Evolutionary conservation across 352 stramenopile genomes (phyloP).

Genomic region (Sclerospora graminicola): DNA sequence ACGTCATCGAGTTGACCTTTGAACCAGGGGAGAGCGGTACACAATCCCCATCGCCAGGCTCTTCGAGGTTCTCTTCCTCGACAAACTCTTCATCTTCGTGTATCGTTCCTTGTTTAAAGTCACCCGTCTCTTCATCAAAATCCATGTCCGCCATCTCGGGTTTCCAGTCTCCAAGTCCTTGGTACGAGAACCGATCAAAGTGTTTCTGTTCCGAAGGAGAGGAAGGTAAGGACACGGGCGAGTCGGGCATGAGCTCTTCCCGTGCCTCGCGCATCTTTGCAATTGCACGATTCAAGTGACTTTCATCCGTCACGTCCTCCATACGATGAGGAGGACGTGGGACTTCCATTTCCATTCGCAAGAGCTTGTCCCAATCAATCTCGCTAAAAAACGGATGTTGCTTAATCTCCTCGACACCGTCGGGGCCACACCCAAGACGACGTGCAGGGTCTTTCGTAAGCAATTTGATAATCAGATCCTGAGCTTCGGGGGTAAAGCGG

Average conservation of each 20-base stretch:
- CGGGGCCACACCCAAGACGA: slow-evolving; percentile 43
- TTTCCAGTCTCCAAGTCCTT: slow-evolving; percentile 47
- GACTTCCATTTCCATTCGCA: slow-evolving; percentile 50
- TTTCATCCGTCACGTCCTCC: slow-evolving; percentile 64
- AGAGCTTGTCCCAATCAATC: slow-evolving; percentile 80
- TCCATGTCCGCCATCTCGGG: slow-evolving; percentile 55
- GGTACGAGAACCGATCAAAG: slow-evolving; percentile 69
- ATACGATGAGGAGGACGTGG: slow-evolving; percentile 57
- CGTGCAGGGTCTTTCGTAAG: slow-evolving; percentile 44
- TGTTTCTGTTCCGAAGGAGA: slow-evolving; percentile 59
- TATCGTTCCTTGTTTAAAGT: slow-evolving; percentile 47
- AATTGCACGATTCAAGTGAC: slow-evolving; percentile 47
- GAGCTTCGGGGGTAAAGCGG: slow-evolving; percentile 51
- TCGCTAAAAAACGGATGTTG: slow-evolving; percentile 69
- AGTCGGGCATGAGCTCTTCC: slow-evolving; percentile 67
- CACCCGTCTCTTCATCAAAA: slow-evolving; percentile 45
- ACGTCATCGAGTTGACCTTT: slow-evolving; percentile 29
- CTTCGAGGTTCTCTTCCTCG: slow-evolving; percentile 25
- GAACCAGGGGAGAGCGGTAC: slow-evolving; percentile 28
- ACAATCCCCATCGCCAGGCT: slow-evolving; percentile 20
- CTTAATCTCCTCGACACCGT: slow-evolving; percentile 66
- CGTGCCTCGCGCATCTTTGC: slow-evolving; percentile 57
- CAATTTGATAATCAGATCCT: slow-evolving; percentile 50
- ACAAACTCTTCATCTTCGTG: slow-evolving; percentile 50
- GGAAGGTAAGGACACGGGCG: slow-evolving; percentile 48